Evolutionary conservation across 106 monocot genomes (phyloP).

Genomic region (Dioscorea alata): DNA sequence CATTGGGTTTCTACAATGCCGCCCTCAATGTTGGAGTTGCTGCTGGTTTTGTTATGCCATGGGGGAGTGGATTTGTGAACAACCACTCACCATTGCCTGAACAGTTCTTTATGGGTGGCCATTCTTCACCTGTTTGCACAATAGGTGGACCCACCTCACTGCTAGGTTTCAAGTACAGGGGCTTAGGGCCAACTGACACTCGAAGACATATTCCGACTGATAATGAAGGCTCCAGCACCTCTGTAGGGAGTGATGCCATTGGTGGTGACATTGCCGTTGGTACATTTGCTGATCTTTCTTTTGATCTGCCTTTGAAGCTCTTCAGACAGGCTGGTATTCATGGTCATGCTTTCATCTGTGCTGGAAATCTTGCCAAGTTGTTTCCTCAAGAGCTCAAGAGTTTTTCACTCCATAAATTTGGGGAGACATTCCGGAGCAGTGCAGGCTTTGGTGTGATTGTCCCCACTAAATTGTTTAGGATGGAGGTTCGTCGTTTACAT

Average conservation of each 20-base stretch:
- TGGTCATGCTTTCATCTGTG: slow-evolving; percentile 61
- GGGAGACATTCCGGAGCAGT: slow-evolving; percentile 48
- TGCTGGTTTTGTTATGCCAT: slow-evolving; percentile 33
- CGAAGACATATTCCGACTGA: slow-evolving; percentile 40
- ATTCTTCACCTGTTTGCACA: slow-evolving; percentile 54
- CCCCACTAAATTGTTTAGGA: slow-evolving; percentile 76
- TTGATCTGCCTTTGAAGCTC: slow-evolving; percentile 74
- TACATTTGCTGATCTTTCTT: slow-evolving; percentile 87
- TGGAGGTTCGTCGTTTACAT: slow-evolving; percentile 53
- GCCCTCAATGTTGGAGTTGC: slow-evolving; percentile 37
- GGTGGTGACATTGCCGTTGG: slow-evolving; percentile 81
- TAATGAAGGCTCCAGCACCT: slow-evolving; percentile 16
- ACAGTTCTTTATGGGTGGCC: slow-evolving; percentile 34
- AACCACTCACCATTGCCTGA: slow-evolving; percentile 29
- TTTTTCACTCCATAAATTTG: slow-evolving; percentile 42
- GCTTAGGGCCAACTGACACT: slow-evolving; percentile 63
- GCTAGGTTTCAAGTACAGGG: slow-evolving; percentile 63
- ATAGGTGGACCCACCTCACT: slow-evolving; percentile 59
- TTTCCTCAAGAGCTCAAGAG: slow-evolving; percentile 38
- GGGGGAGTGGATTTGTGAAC: slow-evolving; percentile 33
- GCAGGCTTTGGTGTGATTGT: slow-evolving; percentile 72
- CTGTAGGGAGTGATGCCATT: slow-evolving; percentile 42
- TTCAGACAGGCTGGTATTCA: slow-evolving; percentile 80
- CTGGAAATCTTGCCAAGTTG: slow-evolving; percentile 68
- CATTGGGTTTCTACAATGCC: slow-evolving; percentile 27